Percentiles rank a stretch among this genome's conserved stretches.
phyloP scores from a whole-genome alignment of 1,284 basidiomycete species.

The Ustilago sp. region DNA sequence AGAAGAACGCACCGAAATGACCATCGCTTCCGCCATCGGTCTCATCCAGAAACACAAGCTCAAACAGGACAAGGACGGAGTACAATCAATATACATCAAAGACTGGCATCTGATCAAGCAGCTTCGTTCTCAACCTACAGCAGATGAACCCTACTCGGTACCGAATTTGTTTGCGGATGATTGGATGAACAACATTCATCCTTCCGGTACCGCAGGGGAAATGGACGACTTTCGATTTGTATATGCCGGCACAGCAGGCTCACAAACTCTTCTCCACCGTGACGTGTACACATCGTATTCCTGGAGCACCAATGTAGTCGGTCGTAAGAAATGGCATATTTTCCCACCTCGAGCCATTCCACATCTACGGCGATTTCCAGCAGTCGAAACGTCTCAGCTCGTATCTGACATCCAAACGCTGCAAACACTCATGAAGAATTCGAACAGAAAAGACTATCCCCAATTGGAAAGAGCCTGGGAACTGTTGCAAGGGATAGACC shows the following conservation, averaged over 20 bases:
- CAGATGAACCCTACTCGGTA: constrained; percentile 70
- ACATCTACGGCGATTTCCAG: constrained; percentile 65
- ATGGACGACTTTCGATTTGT: constrained; percentile 72
- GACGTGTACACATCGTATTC: constrained; percentile 73
- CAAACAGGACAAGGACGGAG: neutral
- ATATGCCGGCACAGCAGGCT: constrained; percentile 56
- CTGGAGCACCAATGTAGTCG: constrained; percentile 74
- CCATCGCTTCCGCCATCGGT: constrained; percentile 31
- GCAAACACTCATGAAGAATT: neutral
- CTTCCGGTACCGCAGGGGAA: neutral
- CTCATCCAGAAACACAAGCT: constrained; percentile 22
- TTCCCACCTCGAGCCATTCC: constrained; percentile 71
- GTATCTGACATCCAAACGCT: constrained; percentile 31
- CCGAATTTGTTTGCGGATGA: constrained; percentile 73
- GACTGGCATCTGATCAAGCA: constrained; percentile 74
- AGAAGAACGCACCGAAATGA: constrained; percentile 39
- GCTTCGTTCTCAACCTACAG: constrained; percentile 44
- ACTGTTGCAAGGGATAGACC: constrained; percentile 23
- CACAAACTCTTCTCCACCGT: constrained; percentile 55
- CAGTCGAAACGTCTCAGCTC: constrained; percentile 56
- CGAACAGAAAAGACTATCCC: constrained; percentile 2
- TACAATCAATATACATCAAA: constrained; percentile 72
- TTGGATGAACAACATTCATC: constrained; percentile 70
- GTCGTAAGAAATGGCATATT: constrained; percentile 74
- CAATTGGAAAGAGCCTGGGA: constrained; percentile 10